Percentiles rank a stretch among this genome's conserved stretches.
Conservation (phyloP, 2,329 filamentous ascomycete species). For the Phyllosticta paracitricarpa region DNA sequence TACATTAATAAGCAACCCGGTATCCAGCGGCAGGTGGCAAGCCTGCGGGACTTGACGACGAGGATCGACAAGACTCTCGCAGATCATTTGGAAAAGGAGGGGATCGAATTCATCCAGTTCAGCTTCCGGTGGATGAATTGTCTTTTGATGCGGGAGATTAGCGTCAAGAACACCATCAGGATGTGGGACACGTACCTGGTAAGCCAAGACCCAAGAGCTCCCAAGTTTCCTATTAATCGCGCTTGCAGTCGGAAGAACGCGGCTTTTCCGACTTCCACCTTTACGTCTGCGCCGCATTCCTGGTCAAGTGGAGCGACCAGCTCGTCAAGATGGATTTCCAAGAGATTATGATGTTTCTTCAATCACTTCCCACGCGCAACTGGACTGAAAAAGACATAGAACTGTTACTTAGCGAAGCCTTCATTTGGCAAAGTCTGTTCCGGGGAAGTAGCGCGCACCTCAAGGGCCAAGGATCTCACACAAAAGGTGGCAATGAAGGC, state of each 20-base stretch:
- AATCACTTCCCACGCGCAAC: conserved; percentile 79
- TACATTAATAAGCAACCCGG: conserved; percentile 97
- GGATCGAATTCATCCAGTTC: conserved; percentile 98
- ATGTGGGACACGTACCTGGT: conserved; percentile 99
- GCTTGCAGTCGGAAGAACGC: conserved; percentile 78
- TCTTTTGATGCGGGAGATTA: conserved; percentile 93
- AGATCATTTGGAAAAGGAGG: conserved; percentile 80
- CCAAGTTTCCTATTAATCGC: neutral
- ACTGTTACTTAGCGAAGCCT: conserved; percentile 86
- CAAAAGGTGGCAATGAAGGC: conserved; percentile 14
- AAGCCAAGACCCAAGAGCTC: conserved; percentile 24
- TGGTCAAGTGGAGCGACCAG: conserved; percentile 97
- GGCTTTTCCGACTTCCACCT: conserved; percentile 97
- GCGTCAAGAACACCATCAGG: conserved; percentile 87
- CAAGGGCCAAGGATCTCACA: conserved; percentile 23
- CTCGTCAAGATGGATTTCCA: conserved; percentile 96
- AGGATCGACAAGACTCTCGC: conserved; percentile 77
- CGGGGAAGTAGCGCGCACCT: conserved; percentile 89
- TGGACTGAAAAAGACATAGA: conserved; percentile 99
- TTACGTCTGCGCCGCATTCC: conserved; percentile 93
- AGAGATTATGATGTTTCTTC: conserved; percentile 98
- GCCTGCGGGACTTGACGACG: conserved; percentile 78
- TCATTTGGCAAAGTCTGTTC: conserved; percentile 97
- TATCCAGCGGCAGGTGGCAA: conserved; percentile 86
- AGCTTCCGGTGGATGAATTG: conserved; percentile 99